Evolutionary conservation across 768 basidiomycete genomes (phyloP), one percentile per base, ranked within the genome.

Genomic region (Naganishia kalamii): DNA sequence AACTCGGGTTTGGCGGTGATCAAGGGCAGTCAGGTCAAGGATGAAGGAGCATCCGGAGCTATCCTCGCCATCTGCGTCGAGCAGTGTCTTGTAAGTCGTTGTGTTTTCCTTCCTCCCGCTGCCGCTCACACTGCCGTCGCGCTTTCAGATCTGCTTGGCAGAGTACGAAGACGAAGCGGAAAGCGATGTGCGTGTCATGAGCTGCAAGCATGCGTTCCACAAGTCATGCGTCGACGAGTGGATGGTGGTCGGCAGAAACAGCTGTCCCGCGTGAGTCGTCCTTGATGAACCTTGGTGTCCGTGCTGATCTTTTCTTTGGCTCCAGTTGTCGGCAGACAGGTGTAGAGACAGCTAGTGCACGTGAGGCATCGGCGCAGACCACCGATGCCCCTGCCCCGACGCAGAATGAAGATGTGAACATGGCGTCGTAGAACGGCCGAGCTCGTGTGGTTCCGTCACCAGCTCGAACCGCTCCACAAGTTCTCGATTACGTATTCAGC

Each of bases 151-250:
- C 40, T 97, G 92, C 74, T 80, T 94, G 54, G 88, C 90, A 63
- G 90, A 94, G 62, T 96, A 96, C 77, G 82, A 83, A 33, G 43
- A 44, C 43, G 43, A 44, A n/a, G 74, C 80, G 1, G 86, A 88
- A 47, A 89, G 91, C 48, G 86, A 91, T 29, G 78, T 93, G 51
- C 85, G 93, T 27, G 79, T 96, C 35, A 82, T 97, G 80, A 79
- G 79, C 5, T 96, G 93, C 78, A 83, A 85, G 68, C 92, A 97
- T 79, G 86, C 84, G n/a, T 97, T 92, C 83, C 92, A 97, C 74
- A 86, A 86, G 72, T 79, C 76, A 23, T 96, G 92, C 70, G 90
- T 96, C 6, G 92, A 96, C 21, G 13, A 44, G 13, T 44, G 43
- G 43, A 11, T 44, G 6, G 43, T 15, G 19, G 43, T 44, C 5